phyloP scores from a whole-genome alignment of 2,329 filamentous ascomycete species.

The Tolypocladium cylindrosporum region DNA sequence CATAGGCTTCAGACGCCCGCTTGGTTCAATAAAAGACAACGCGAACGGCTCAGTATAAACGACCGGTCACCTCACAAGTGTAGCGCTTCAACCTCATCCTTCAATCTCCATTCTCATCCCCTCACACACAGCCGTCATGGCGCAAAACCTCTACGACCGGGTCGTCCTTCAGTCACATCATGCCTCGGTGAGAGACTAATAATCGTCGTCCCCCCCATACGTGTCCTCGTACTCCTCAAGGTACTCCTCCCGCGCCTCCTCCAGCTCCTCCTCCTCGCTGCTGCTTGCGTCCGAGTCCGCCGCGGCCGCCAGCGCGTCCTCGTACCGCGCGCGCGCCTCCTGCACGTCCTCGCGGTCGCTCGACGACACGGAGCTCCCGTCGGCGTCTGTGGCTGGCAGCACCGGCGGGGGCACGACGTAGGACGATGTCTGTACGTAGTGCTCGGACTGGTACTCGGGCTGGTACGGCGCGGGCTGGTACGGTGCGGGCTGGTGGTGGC shows the following conservation, averaged over 20 bases:
- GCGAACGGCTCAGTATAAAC: not conserved
- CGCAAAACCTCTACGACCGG: not conserved
- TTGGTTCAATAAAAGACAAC: too few relatives aligned
- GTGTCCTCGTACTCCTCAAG: conserved; percentile 38
- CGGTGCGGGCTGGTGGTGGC: not conserved
- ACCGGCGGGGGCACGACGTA: conserved; percentile 15
- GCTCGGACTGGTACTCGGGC: not conserved
- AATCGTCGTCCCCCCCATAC: conserved; percentile 21
- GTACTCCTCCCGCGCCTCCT: conserved; percentile 41
- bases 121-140: not conserved
- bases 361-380: conserved; percentile 30
- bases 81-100: not conserved
- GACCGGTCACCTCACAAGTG: not conserved
- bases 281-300: conserved; percentile 34
- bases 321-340: conserved; percentile 32
- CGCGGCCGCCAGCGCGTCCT: conserved; percentile 30
- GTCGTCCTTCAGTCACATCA: not conserved
- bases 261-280: conserved; percentile 40
- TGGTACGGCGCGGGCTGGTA: not conserved
- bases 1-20: too few relatives aligned
- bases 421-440: not conserved
- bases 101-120: not conserved
- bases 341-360: conserved; percentile 31
- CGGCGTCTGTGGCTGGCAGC: conserved; percentile 26
- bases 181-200: not conserved